Conservation (phyloP, 257 asterid genomes). For the Nemophila menziesii region DNA sequence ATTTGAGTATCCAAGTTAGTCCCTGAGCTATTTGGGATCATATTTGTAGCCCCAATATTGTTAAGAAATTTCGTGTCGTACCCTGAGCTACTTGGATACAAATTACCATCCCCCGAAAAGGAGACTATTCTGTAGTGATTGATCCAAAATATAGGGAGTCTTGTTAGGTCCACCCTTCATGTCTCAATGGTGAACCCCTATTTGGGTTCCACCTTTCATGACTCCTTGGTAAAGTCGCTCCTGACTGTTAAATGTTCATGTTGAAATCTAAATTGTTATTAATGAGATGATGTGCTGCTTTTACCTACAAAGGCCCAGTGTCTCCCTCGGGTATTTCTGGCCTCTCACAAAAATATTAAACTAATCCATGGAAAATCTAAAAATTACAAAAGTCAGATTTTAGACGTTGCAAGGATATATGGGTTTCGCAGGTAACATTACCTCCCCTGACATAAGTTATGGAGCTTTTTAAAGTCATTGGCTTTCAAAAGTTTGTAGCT, state of each 20-base stretch:
- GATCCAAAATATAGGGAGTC: too few relatives aligned
- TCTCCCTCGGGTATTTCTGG: conserved; percentile 70
- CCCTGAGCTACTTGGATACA: too few relatives aligned
- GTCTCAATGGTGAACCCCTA: too few relatives aligned
- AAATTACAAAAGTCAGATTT: background rate
- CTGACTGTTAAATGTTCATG: conserved; percentile 12
- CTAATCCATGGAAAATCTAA: background rate
- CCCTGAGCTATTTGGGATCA: too few relatives aligned
- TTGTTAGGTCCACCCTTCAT: too few relatives aligned
- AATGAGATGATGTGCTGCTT: conserved; percentile 88
- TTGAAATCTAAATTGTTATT: conserved; percentile 56
- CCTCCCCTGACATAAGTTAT: conserved; percentile 84
- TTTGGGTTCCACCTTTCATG: too few relatives aligned
- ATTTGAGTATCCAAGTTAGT: too few relatives aligned
- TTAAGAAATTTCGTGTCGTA: too few relatives aligned
- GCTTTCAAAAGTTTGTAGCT: conserved; percentile 48
- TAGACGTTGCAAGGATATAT: conserved; percentile 1
- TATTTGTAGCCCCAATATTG: too few relatives aligned
- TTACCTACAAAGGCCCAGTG: conserved; percentile 76
- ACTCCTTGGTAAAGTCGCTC: conserved; percentile 22
- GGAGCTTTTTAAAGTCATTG: conserved; percentile 63
- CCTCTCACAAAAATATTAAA: conserved; percentile 31
- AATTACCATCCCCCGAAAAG: too few relatives aligned
- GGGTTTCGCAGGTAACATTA: conserved; percentile 10
- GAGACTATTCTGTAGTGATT: too few relatives aligned